These are phyloP conservation scores for Eucommia ulmoides DNA, from an alignment of 257 asterid genomes.

Conservation along the genomic window DNA sequence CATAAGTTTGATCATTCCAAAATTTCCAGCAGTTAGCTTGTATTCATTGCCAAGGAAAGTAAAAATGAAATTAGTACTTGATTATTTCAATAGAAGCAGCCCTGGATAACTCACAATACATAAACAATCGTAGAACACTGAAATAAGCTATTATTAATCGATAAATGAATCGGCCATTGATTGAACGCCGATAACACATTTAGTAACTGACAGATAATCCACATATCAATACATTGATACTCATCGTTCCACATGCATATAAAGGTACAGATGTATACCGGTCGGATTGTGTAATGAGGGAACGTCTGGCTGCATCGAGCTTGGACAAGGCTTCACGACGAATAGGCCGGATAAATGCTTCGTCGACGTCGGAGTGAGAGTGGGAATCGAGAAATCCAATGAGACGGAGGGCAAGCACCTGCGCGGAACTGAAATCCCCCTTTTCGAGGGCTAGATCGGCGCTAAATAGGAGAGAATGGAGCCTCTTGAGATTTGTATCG, in stretches of 20 bases:
- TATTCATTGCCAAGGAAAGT: too few species aligned
- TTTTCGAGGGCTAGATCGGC: conserved; percentile 71
- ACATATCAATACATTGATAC: background rate
- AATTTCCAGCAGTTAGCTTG: too few species aligned
- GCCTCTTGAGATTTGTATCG: conserved; percentile 64
- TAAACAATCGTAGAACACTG: background rate
- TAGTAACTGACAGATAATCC: too few species aligned
- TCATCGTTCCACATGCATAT: background rate
- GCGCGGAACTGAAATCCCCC: conserved; percentile 61
- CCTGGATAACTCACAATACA: background rate
- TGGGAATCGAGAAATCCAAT: conserved; percentile 87
- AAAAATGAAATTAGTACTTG: too few species aligned
- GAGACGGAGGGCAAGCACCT: conserved; percentile 58
- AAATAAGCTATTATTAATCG: background rate
- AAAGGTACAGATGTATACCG: conserved; percentile 26
- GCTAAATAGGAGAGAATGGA: conserved; percentile 79
- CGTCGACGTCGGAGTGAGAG: conserved; percentile 47
- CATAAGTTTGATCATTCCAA: too few species aligned
- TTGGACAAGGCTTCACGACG: conserved; percentile 67
- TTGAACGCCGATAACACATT: too few species aligned
- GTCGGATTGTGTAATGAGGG: conserved; percentile 57
- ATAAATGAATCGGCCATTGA: too few species aligned
- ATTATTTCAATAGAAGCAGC: background rate
- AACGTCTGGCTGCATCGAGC: conserved; percentile 50
- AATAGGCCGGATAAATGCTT: conserved; percentile 68